These are phyloP conservation scores for Elsinoe batatas DNA, from an alignment of 2,329 filamentous ascomycete species.

Conservation along the genomic window DNA sequence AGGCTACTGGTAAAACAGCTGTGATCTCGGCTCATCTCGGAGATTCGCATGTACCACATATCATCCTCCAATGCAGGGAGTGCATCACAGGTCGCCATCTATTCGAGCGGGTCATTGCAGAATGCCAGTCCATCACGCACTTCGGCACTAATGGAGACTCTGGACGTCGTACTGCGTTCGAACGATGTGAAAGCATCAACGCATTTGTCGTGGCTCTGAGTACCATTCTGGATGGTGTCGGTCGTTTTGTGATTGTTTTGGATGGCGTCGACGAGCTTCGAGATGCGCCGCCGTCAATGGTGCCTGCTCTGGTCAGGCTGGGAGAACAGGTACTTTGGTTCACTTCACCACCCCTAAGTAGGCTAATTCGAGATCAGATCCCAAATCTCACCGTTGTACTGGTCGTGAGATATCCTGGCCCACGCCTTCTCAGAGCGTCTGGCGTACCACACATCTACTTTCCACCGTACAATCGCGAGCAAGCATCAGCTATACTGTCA, in stretches of 20 bases:
- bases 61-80: conserved; percentile 59
- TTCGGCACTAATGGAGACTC: conserved; percentile 20
- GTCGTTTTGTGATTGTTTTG: conserved; percentile 69
- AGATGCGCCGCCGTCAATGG: conserved; percentile 66
- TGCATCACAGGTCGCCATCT: conserved; percentile 71
- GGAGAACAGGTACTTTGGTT: conserved; percentile 56
- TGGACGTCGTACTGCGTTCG: conserved; percentile 35
- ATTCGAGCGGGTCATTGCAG: conserved; percentile 58
- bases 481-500: conserved; percentile 70
- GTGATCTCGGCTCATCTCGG: conserved; percentile 56
- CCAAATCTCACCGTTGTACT: conserved; percentile 67
- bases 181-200: conserved; percentile 70
- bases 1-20: conserved; percentile 77
- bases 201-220: conserved; percentile 64
- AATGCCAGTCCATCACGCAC: conserved; percentile 34
- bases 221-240: conserved; percentile 47
- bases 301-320: conserved; percentile 71
- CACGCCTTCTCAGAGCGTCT: conserved; percentile 58
- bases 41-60: conserved; percentile 42
- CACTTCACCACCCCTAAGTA: conserved; percentile 15
- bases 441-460: conserved; percentile 73
- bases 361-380: conserved; percentile 46
- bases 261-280: conserved; percentile 79
- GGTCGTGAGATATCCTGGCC: conserved; percentile 61
- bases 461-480: conserved; percentile 68